Evolutionary conservation across 2,329 filamentous ascomycete species (phyloP).

Genomic region (Onygenales sp.): DNA sequence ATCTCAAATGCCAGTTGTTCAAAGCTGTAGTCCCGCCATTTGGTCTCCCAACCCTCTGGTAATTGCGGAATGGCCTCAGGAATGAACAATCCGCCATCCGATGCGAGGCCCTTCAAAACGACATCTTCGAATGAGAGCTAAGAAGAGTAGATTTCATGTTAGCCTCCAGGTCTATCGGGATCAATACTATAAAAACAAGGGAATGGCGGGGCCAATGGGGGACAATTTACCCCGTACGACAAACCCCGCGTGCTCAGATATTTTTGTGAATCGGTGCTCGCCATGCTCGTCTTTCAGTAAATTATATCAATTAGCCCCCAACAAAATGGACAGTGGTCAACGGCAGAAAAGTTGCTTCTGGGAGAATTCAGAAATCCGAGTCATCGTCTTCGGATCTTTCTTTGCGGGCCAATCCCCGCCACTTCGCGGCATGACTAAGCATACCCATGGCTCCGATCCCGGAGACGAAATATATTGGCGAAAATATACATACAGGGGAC

Average conservation of each 20-base stretch:
- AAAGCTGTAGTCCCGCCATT: constrained; percentile 72
- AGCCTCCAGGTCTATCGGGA: neutral
- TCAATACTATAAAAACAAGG: neutral
- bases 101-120: constrained; percentile 78
- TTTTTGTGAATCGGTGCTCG: constrained; percentile 39
- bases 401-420: neutral
- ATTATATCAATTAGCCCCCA: neutral
- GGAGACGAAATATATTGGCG: neutral
- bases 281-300: constrained; percentile 2
- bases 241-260: constrained; percentile 56
- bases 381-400: neutral
- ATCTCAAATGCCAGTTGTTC: constrained; percentile 75
- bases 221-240: constrained; percentile 47
- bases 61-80: constrained; percentile 68
- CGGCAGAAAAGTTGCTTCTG: neutral
- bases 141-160: constrained; percentile 1
- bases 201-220: neutral
- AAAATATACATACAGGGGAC: neutral
- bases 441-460: neutral
- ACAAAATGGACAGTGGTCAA: neutral
- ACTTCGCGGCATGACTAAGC: constrained; percentile 1
- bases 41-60: constrained; percentile 52
- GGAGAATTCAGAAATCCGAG: neutral
- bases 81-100: constrained; percentile 81
- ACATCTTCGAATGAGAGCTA: constrained; percentile 77